phyloP scores from a whole-genome alignment of 352 stramenopile species.

The Phytophthora palmivora region DNA sequence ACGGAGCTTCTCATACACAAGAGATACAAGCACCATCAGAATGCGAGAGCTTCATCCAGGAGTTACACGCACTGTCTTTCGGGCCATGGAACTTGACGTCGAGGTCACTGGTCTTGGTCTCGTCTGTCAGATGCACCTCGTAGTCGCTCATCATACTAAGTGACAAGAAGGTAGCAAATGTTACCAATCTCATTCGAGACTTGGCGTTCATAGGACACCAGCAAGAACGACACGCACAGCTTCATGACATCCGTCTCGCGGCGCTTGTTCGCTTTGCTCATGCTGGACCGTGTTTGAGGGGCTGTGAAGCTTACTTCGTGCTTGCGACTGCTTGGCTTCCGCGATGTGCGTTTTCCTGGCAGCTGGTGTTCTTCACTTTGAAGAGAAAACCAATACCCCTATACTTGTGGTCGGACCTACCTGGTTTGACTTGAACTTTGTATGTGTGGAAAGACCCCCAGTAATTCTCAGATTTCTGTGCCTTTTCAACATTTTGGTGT shows the following conservation, averaged over 20 bases:
- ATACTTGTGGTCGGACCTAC: constrained; percentile 37
- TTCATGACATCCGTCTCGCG: constrained; percentile 93
- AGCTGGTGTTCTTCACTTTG: constrained; percentile 33
- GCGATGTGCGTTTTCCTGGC: constrained; percentile 1
- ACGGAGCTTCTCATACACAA: constrained; percentile 71
- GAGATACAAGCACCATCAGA: constrained; percentile 17
- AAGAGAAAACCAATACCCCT: constrained; percentile 29
- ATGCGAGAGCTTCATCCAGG: background rate
- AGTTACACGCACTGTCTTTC: constrained; percentile 72
- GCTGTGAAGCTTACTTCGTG: constrained; percentile 1
- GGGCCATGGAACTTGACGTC: constrained; percentile 89
- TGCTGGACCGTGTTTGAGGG: constrained; percentile 28
- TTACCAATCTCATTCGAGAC: background rate
- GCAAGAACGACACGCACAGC: constrained; percentile 54
- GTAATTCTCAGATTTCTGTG: constrained; percentile 31
- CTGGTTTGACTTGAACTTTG: constrained; percentile 38
- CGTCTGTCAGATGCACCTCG: constrained; percentile 84
- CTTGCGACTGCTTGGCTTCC: constrained; percentile 26
- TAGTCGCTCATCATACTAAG: constrained; percentile 93
- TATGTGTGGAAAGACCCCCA: constrained; percentile 19
- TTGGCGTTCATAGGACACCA: background rate
- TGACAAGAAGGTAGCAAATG: background rate
- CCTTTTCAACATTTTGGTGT: constrained; percentile 37
- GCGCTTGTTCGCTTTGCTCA: constrained; percentile 83
- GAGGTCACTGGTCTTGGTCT: constrained; percentile 84